These are phyloP conservation scores for Colletotrichum lini DNA, from an alignment of 2,329 filamentous ascomycete species.

Conservation along the genomic window DNA sequence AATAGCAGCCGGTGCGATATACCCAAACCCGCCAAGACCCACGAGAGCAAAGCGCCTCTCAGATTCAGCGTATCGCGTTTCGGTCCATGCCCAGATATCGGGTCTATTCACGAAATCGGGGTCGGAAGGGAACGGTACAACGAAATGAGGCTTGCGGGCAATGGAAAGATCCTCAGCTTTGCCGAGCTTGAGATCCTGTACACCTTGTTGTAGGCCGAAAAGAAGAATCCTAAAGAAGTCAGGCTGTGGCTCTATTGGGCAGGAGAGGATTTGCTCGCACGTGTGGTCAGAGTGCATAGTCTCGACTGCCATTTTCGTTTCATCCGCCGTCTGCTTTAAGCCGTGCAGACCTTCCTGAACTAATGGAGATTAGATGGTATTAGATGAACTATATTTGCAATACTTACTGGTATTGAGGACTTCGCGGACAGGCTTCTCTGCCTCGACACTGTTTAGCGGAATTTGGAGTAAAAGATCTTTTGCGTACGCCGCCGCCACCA, in stretches of 20 bases:
- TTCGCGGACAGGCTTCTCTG: slow-evolving; percentile 3
- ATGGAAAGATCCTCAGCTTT: neutral
- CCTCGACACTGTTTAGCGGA: slow-evolving; percentile 39
- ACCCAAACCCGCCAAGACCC: slow-evolving; percentile 43
- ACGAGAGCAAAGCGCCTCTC: slow-evolving; percentile 31
- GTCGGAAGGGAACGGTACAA: slow-evolving; percentile 41
- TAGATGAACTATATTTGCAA: neutral
- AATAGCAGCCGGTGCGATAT: neutral
- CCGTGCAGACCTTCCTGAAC: neutral
- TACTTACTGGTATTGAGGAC: slow-evolving; percentile 7
- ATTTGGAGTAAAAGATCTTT: slow-evolving; percentile 44
- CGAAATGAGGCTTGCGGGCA: neutral
- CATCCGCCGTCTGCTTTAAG: neutral
- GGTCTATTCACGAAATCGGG: slow-evolving; percentile 40
- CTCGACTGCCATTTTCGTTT: neutral
- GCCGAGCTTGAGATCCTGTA: neutral
- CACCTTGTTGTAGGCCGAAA: neutral
- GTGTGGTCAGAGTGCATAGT: neutral
- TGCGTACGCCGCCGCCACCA: slow-evolving; percentile 47
- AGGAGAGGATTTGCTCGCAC: neutral
- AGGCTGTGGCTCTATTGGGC: neutral
- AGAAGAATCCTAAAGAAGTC: neutral
- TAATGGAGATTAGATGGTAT: neutral
- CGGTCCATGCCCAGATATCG: slow-evolving; percentile 29
- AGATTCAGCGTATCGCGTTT: slow-evolving; percentile 14